phyloP scores from a whole-genome alignment of 2,329 filamentous ascomycete species.

The Trichoderma sp. region DNA sequence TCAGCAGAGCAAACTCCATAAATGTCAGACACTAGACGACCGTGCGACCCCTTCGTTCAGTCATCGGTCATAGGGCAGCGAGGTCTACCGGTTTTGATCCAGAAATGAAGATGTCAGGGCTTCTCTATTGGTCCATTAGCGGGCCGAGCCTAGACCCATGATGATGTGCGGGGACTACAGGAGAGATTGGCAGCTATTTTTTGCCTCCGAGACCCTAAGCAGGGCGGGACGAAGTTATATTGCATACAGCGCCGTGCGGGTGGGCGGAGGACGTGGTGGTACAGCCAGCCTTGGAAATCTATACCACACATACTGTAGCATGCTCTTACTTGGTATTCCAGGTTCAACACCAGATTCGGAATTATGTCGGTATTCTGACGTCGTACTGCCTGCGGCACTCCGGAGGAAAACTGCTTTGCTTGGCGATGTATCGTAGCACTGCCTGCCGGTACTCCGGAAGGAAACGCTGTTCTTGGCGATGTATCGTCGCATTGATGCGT shows the following conservation, averaged over 20 bases:
- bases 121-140: not conserved
- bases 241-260: not conserved
- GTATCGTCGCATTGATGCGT: not conserved
- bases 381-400: not conserved
- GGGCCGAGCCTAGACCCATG: constrained; percentile 8
- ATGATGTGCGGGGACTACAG: not conserved
- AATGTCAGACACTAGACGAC: not conserved
- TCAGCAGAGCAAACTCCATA: not conserved
- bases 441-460: not conserved
- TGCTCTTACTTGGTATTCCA: not conserved
- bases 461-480: not conserved
- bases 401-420: not conserved
- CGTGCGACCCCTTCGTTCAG: not conserved
- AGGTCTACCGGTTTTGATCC: not conserved
- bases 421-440: not conserved
- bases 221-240: not conserved
- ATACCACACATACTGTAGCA: not conserved
- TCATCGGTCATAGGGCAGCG: not conserved
- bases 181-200: constrained; percentile 9
- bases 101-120: not conserved
- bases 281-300: not conserved
- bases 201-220: constrained; percentile 15
- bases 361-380: constrained; percentile 1
- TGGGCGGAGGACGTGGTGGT: not conserved
- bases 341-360: not conserved